Conservation (phyloP, 352 stramenopile species). For the Phytophthora pinifolia region DNA sequence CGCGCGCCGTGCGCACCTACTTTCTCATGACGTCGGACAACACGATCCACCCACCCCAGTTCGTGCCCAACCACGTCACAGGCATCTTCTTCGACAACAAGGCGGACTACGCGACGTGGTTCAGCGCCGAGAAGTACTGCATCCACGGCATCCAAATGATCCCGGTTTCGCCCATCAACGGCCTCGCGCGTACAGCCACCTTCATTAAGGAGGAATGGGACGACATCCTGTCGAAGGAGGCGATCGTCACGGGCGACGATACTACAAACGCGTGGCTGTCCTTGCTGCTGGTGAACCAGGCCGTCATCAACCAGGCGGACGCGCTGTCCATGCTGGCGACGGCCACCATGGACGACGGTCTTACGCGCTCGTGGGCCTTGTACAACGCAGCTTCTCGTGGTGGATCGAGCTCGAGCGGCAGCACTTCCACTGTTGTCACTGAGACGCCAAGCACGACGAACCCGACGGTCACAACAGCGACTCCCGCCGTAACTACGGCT, state of each 20-base stretch:
- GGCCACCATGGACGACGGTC: slow-evolving; percentile 63
- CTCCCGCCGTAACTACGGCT: background rate
- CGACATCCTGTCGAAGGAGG: slow-evolving; percentile 69
- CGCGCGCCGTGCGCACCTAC: slow-evolving; percentile 64
- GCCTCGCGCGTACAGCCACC: slow-evolving; percentile 52
- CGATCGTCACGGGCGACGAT: slow-evolving; percentile 49
- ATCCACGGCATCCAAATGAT: slow-evolving; percentile 88
- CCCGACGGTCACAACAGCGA: slow-evolving; percentile 1
- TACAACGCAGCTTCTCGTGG: slow-evolving; percentile 59
- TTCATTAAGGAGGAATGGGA: slow-evolving; percentile 82
- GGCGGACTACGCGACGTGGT: slow-evolving; percentile 75
- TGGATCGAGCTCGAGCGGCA: slow-evolving; percentile 20
- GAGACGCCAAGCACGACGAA: slow-evolving; percentile 16
- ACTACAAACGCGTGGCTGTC: slow-evolving; percentile 66
- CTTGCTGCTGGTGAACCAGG: slow-evolving; percentile 74
- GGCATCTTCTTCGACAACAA: slow-evolving; percentile 85
- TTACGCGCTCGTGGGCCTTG: slow-evolving; percentile 68
- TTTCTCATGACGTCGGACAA: slow-evolving; percentile 77
- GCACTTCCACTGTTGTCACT: slow-evolving; percentile 6
- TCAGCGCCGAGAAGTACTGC: slow-evolving; percentile 74
- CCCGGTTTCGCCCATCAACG: slow-evolving; percentile 71
- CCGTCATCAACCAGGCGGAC: slow-evolving; percentile 53
- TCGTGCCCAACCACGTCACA: slow-evolving; percentile 76
- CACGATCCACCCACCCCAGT: slow-evolving; percentile 61
- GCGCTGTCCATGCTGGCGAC: slow-evolving; percentile 45